Conservation (phyloP, 2,329 filamentous ascomycete species). For the Exophiala sp. region DNA sequence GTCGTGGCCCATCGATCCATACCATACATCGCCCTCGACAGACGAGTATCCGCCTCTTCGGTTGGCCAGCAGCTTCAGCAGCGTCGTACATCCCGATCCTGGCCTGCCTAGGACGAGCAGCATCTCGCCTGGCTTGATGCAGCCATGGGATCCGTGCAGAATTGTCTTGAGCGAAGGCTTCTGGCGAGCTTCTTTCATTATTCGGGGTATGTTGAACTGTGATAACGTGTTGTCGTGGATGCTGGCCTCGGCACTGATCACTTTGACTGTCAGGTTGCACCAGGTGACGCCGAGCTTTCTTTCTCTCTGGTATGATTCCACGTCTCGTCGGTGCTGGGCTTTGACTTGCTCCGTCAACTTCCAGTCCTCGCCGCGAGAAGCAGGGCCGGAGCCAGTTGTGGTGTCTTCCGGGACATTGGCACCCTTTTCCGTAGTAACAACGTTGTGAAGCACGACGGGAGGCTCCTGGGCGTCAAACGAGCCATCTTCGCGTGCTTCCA, state of each 20-base stretch:
- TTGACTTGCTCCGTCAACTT: slow-evolving; percentile 6
- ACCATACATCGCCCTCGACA: slow-evolving; percentile 55
- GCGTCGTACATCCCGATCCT: slow-evolving; percentile 62
- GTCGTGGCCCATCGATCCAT: slow-evolving; percentile 43
- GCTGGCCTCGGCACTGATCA: slow-evolving; percentile 55
- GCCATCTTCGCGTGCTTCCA: background rate
- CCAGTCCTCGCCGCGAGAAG: slow-evolving; percentile 2
- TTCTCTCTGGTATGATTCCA: slow-evolving; percentile 31
- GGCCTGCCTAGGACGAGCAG: slow-evolving; percentile 62
- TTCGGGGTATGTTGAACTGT: slow-evolving; percentile 51
- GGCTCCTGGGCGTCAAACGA: background rate
- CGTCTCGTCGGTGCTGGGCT: slow-evolving; percentile 1
- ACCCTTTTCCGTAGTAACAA: background rate
- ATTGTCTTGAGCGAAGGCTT: slow-evolving; percentile 55
- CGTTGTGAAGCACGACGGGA: background rate
- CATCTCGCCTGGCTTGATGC: slow-evolving; percentile 67
- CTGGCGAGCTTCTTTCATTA: slow-evolving; percentile 37
- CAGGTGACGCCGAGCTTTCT: slow-evolving; percentile 59
- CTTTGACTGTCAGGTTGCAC: slow-evolving; percentile 58
- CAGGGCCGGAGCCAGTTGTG: background rate
- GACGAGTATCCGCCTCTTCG: slow-evolving; percentile 53
- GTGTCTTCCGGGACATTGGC: background rate
- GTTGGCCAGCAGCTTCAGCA: slow-evolving; percentile 64
- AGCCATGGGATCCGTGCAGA: slow-evolving; percentile 59
- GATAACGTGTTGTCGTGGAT: slow-evolving; percentile 60